Conservation (phyloP, 768 basidiomycete genomes). For the Agrocybe chaxingu region DNA sequence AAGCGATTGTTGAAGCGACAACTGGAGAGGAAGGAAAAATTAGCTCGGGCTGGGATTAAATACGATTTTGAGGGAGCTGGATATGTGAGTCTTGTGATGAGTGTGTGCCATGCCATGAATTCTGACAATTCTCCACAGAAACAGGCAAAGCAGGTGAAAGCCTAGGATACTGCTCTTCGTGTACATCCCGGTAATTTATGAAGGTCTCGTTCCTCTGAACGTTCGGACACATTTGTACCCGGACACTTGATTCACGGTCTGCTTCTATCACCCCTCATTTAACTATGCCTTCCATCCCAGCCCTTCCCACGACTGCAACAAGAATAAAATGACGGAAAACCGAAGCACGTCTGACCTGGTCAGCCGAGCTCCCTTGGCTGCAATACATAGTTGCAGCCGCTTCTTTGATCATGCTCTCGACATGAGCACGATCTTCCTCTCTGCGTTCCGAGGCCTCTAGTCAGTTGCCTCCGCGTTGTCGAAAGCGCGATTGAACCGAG, state of each 20-base stretch:
- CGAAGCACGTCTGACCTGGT: too few species aligned
- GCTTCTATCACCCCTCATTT: too few species aligned
- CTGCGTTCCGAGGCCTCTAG: too few species aligned
- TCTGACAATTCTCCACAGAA: conserved; percentile 15
- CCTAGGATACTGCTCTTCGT: not conserved
- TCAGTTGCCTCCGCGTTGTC: too few species aligned
- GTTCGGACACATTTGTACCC: not conserved
- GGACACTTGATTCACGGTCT: not conserved
- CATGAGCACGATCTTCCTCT: too few species aligned
- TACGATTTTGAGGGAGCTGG: conserved; percentile 81
- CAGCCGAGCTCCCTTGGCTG: too few species aligned
- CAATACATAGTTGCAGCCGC: too few species aligned
- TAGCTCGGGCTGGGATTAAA: conserved; percentile 78
- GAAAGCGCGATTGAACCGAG: too few species aligned
- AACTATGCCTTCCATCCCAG: too few species aligned
- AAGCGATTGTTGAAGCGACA: conserved; percentile 76
- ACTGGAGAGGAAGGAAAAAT: conserved; percentile 70
- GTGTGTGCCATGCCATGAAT: not conserved
- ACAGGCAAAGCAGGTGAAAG: conserved; percentile 15
- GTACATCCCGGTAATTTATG: not conserved
- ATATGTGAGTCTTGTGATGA: conserved; percentile 59
- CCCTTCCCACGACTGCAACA: too few species aligned
- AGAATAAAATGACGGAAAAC: too few species aligned
- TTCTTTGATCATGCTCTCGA: too few species aligned
- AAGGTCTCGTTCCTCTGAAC: not conserved